Evolutionary conservation across 495 filamentous ascomycete genomes (phyloP), one percentile per base, ranked within the genome.

Genomic region (Viridothelium virens): DNA sequence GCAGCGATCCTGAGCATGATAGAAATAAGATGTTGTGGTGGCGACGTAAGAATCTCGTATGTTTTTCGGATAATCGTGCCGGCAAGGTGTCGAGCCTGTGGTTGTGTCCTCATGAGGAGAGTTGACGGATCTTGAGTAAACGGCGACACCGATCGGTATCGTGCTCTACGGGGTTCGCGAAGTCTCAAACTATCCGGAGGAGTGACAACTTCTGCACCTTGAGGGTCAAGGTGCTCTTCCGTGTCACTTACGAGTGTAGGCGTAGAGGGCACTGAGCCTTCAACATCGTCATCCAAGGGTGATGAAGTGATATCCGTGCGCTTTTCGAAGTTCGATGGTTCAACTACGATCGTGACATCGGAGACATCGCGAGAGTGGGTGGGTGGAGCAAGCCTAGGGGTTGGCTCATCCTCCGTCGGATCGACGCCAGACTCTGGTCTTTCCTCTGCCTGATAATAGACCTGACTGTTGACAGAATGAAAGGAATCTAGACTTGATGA

Each of bases 141-240:
- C 6, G 53, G 53, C 33, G 53, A 59, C 31, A 59, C 53, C 5
- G 53, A 59, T 59, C 53, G 53, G 36, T 59, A 59, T 59, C 53
- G 53, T 36, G 53, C 53, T 59, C 14, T 1, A 34, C 6, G 25
- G 7, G 53, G 3, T 34, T 59, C 0, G 33, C 53, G 53, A 36
- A 59, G 53, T 36, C 53, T 18, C 36, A 59, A 14, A 6, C 2
- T 36, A 59, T 59, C 53, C 2, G 53, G 53, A 34, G 53, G 53
- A 3, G 53, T 59, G 6, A 59, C 53, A 59, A 59, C 18, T 36
- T 59, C 53, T 10, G 53, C 7, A 14, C 31, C 36, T 36, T 59
- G 53, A 36, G n/a, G 53, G 18, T 59, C 53, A 2, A 31, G 53
- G 14, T 33, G 53, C 18, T 59, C 53, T 7, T 59, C 53, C 18